Evolutionary conservation across 2,329 filamentous ascomycete genomes (phyloP), one percentile per base, ranked within the genome.

Genomic region (Bipolaris cookei): DNA sequence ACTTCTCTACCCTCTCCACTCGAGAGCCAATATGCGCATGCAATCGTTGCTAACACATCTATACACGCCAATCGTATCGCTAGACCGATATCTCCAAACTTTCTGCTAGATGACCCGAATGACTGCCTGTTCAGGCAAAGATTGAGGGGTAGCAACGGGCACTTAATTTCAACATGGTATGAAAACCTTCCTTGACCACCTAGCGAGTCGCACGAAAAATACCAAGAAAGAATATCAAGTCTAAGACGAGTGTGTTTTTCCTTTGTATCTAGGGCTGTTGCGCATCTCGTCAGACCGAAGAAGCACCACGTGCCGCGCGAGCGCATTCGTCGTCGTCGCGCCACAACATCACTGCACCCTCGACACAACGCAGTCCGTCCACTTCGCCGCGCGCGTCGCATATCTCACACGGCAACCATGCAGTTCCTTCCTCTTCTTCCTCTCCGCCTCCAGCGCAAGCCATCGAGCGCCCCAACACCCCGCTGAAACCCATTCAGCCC

Each of bases 311-410:
- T 47, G 59, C 53, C 28, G 47, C 60, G 28, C 54, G 45, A 42
- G 55, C 62, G 46, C 57, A 61, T 56, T 67, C 67, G 32, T 70
- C 69, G 20, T 67, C 64, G 18, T 67, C 64, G 39, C 68, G 65
- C 25, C 25, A 28, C 51, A 66, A 71, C 58, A 71, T 73, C 49
- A 72, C 67, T 2, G 63, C 67, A 23, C 56, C 68, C 0, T 72
- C 71, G 2, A 65, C 70, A 28, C 66, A 53, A 46, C 52, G 60
- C 21, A 59, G 51, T 25, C 63, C 66, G 1, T 34, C 58, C n/a
- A 45, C 58, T 44, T 66, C 68, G 6, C 65, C 62, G 32, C 64
- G 63, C 43, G 57, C 45, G 28, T 71, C 70, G 10, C 64, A 67
- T n/a, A 54, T 59, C 50, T 64, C 65, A 6, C 66, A 65, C 21